Base-by-base conservation (phyloP, 225 moss, liverwort and hornwort genomes). In the Antitrichia curtipendula region DNA sequence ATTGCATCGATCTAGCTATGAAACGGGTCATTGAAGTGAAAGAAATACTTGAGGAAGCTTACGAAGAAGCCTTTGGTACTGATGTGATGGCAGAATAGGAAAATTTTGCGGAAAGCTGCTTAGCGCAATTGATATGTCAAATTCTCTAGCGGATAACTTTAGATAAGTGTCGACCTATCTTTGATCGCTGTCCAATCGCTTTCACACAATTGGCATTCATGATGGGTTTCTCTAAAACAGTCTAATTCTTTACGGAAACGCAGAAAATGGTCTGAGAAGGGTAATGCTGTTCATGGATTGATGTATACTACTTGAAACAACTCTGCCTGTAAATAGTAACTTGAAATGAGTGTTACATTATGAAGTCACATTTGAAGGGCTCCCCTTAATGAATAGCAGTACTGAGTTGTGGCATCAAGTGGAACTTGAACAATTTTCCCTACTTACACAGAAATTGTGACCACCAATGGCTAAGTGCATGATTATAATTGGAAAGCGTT, bases 1-100 rank as follows among this genome's bases (percentile, higher is more conserved):
- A 95, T 88, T 98, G 97, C 86, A 91, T 97, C 64, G 93, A 95
- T 54, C 88, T 97, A 81, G 90, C 96, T 34, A 93, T 76, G 89
- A 89, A 91, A 91, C 92, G 98, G 85, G 87, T 93, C 84, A 92
- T 91, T 78, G 98, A 98, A 90, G 94, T 98, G 34, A 89, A 94
- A 63, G 85, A 87, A 50, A 75, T 95, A 81, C 92, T 97, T 23
- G 90, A 92, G 58, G 96, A 96, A 49, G 95, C 93, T 40, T 87
- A 96, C 64, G 92, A 91, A 84, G 92, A 92, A 79, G 88, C 81
- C 75, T 88, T 71, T 76, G 88, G 90, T n/a, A 85, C 88, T 74
- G 71, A 90, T 77, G 60, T 88, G 88, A 91, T 91, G 89, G 84
- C 79, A 75, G 91, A 90, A 52, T 91, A 94, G 91, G 74, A 71